Conservation (phyloP, 225 moss, liverwort and hornwort genomes). For the Physcomitrium patens region DNA sequence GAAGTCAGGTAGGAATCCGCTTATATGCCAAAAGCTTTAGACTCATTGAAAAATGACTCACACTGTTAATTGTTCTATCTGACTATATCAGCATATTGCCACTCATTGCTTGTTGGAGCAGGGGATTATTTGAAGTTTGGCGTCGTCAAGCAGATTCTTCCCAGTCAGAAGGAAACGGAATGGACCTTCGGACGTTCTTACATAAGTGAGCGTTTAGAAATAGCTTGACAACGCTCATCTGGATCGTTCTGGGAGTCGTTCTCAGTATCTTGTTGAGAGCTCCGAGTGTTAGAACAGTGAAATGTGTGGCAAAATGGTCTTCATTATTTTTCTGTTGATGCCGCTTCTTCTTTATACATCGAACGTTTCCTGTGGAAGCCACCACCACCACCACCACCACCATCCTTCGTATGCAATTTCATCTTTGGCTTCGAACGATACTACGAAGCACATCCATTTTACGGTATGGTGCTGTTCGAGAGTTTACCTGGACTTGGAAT, state of each 20-base stretch:
- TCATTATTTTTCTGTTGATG: slow-evolving; percentile 35
- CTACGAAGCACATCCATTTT: slow-evolving; percentile 38
- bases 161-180: neutral
- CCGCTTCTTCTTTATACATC: slow-evolving; percentile 42
- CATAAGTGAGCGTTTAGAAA: neutral
- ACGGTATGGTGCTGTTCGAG: slow-evolving; percentile 27
- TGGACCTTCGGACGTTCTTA: neutral
- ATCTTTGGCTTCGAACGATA: slow-evolving; percentile 38
- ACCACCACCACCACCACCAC: neutral
- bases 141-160: neutral
- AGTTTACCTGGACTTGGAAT: too few relatives aligned
- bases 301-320: slow-evolving; percentile 25
- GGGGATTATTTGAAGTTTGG: neutral
- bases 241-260: slow-evolving; percentile 1
- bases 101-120: neutral
- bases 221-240: neutral
- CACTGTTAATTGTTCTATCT: neutral
- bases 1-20: neutral
- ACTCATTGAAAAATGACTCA: neutral
- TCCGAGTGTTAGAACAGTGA: neutral
- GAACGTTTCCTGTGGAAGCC: slow-evolving; percentile 29
- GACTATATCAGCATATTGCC: neutral
- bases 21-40: neutral
- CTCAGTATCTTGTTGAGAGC: slow-evolving; percentile 6
- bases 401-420: slow-evolving; percentile 28